Conservation (phyloP, 345 rosid genomes). For the Populus alba region DNA sequence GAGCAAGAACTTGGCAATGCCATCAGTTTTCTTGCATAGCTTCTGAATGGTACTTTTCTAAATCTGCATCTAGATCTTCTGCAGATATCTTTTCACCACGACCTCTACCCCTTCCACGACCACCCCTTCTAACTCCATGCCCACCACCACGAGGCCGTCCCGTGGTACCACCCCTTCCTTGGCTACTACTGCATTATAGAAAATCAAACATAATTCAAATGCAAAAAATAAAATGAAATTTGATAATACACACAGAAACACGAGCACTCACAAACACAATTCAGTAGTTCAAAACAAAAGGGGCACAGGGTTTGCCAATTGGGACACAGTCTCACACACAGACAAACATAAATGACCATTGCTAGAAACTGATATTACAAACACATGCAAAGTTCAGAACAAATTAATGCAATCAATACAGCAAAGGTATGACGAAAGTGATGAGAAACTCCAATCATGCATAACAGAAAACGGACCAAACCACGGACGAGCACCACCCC, state of each 20-base stretch:
- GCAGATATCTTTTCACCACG: slow-evolving; percentile 66
- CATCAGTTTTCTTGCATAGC: slow-evolving; percentile 67
- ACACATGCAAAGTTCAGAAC: too few species aligned
- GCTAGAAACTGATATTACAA: too few species aligned
- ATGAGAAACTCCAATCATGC: not conserved
- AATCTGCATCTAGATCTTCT: slow-evolving; percentile 94
- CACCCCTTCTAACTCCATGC: not conserved
- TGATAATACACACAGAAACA: not conserved
- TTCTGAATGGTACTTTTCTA: slow-evolving; percentile 78
- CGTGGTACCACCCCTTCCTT: not conserved
- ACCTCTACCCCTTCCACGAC: slow-evolving; percentile 7
- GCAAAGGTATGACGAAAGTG: not conserved
- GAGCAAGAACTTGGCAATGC: slow-evolving; percentile 10
- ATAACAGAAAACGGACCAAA: not conserved
- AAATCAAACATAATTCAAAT: not conserved
- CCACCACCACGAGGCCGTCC: slow-evolving; percentile 5
- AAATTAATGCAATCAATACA: too few species aligned
- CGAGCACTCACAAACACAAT: not conserved
- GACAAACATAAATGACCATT: too few species aligned
- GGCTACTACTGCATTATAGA: not conserved
- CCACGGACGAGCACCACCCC: not conserved
- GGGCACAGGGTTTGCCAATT: too few species aligned
- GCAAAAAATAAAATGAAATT: not conserved
- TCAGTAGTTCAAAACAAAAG: too few species aligned
- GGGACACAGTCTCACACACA: too few species aligned